These are phyloP conservation scores for Ophidiomyces ophidiicola DNA, from an alignment of 2,329 filamentous ascomycete species.

Conservation along the genomic window DNA sequence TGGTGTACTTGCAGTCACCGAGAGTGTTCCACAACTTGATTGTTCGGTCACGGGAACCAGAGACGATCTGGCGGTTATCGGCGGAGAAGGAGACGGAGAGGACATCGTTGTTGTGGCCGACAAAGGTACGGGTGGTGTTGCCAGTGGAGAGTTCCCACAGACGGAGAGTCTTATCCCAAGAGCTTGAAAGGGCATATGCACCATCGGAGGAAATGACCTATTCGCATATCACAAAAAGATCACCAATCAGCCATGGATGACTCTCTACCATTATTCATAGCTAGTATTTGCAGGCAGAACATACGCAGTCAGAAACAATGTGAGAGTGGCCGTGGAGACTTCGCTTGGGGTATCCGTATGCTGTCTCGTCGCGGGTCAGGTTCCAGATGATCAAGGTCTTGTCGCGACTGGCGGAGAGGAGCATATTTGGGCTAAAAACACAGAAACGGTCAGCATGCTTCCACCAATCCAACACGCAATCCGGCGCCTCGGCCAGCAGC, in stretches of 20 bases:
- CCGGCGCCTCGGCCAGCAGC: too few relatives aligned
- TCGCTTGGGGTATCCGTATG: conserved; percentile 98
- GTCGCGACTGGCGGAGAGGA: conserved; percentile 92
- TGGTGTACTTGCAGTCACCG: conserved; percentile 99
- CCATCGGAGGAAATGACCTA: conserved; percentile 99
- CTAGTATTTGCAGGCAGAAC: conserved; percentile 32
- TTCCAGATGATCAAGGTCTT: conserved; percentile 99
- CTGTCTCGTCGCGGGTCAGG: conserved; percentile 94
- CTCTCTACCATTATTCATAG: background rate
- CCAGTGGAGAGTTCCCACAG: conserved; percentile 98
- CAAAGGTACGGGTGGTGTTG: conserved; percentile 93
- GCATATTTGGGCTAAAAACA: conserved; percentile 81
- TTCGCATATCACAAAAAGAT: conserved; percentile 20
- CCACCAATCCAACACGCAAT: conserved; percentile 10
- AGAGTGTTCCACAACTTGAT: conserved; percentile 99
- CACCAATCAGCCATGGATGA: conserved; percentile 20
- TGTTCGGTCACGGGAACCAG: conserved; percentile 91
- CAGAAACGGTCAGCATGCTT: conserved; percentile 26
- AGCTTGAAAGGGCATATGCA: conserved; percentile 95
- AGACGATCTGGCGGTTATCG: conserved; percentile 99
- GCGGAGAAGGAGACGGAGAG: conserved; percentile 99
- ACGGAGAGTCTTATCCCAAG: conserved; percentile 99
- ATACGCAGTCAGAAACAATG: conserved; percentile 99
- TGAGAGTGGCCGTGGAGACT: conserved; percentile 98
- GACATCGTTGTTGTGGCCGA: conserved; percentile 98